These are phyloP conservation scores for Prunus kanzakura DNA, from an alignment of 306 rosid genomes.

Conservation along the genomic window DNA sequence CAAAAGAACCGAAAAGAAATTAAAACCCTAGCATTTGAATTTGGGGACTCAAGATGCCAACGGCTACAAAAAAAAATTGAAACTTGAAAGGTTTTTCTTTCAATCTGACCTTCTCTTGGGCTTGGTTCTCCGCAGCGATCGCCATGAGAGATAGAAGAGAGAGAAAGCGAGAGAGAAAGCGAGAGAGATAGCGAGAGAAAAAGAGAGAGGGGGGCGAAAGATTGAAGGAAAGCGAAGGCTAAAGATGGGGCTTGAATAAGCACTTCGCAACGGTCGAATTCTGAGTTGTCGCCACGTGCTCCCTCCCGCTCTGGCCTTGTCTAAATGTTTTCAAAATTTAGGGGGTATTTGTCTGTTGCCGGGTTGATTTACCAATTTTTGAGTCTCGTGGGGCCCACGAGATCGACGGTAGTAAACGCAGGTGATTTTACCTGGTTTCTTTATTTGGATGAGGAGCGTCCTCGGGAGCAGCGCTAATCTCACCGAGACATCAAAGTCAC, in stretches of 20 bases:
- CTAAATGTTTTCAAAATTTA: constrained; percentile 32
- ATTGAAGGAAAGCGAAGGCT: neutral
- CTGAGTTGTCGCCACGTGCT: constrained; percentile 50
- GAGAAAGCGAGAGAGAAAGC: neutral
- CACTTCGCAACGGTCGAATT: constrained; percentile 82
- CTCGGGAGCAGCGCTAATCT: too few species aligned
- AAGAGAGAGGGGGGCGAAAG: neutral
- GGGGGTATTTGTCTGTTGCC: neutral
- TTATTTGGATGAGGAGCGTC: neutral
- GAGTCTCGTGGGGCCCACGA: neutral
- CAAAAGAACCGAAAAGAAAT: neutral
- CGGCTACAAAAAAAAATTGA: neutral
- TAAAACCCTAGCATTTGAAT: constrained; percentile 19
- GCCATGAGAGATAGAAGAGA: constrained; percentile 48
- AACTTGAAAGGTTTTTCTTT: neutral
- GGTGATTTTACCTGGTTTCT: neutral
- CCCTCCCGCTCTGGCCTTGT: constrained; percentile 25
- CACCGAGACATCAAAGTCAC: too few species aligned
- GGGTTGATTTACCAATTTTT: too few species aligned
- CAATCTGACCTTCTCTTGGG: constrained; percentile 56
- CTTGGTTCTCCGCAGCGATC: constrained; percentile 63
- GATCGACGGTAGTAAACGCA: neutral
- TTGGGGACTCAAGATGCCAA: constrained; percentile 5
- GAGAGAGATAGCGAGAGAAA: constrained; percentile 8
- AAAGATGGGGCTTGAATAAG: constrained; percentile 20